These are phyloP conservation scores for Hygrophila difformis DNA, from an alignment of 257 asterid species.

Conservation along the genomic window DNA sequence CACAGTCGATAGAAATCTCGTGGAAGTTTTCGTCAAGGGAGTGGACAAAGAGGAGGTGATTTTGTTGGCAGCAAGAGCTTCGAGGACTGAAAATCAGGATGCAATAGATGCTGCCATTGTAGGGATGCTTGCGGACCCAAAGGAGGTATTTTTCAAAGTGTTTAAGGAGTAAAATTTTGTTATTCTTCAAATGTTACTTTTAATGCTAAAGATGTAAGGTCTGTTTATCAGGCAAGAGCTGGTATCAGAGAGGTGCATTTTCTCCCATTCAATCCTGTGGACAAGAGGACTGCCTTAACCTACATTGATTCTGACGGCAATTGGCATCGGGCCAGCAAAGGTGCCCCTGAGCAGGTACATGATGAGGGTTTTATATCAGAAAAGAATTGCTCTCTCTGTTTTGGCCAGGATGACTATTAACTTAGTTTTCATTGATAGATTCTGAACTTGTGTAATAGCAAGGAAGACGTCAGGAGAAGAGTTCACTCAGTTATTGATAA, in stretches of 20 bases:
- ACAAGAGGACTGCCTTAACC: slow-evolving; percentile 95
- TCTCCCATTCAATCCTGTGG: slow-evolving; percentile 95
- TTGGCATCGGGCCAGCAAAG: slow-evolving; percentile 97
- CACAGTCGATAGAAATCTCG: slow-evolving; percentile 67
- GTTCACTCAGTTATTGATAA: slow-evolving; percentile 80
- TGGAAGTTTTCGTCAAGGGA: slow-evolving; percentile 80
- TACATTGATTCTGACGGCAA: slow-evolving; percentile 64
- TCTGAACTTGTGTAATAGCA: slow-evolving; percentile 65
- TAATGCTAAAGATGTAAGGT: no score
- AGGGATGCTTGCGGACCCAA: slow-evolving; percentile 92
- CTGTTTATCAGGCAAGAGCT: slow-evolving; percentile 73
- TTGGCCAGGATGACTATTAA: neutral
- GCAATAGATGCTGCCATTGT: slow-evolving; percentile 96
- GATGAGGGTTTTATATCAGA: slow-evolving; percentile 2
- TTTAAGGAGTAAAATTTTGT: no score
- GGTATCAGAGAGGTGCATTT: slow-evolving; percentile 78
- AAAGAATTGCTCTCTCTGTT: neutral
- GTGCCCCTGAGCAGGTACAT: slow-evolving; percentile 97
- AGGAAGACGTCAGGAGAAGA: slow-evolving; percentile 71
- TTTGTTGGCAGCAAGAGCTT: slow-evolving; percentile 88
- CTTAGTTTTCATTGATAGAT: slow-evolving; percentile 37
- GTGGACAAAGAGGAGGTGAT: slow-evolving; percentile 76
- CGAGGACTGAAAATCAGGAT: slow-evolving; percentile 88
- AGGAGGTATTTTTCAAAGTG: slow-evolving; percentile 44
- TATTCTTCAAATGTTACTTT: neutral